These are phyloP conservation scores for Taiozyma sp. DNA, from an alignment of 1,139 yeast genomes.

Conservation along the genomic window DNA sequence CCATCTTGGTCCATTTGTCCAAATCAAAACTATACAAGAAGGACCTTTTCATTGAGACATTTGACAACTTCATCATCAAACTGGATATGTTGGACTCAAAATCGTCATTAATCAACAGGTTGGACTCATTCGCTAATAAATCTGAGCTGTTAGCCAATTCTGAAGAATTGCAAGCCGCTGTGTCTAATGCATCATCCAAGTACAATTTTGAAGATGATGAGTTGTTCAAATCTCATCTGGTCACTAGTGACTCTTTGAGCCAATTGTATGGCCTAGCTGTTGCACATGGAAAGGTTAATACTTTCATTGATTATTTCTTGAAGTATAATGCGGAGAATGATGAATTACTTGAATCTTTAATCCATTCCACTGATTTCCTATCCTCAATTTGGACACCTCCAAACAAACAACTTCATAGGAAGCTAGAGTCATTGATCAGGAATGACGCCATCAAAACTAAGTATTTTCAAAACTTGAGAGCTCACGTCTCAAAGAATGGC, in stretches of 20 bases:
- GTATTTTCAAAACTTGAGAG: conserved; percentile 17
- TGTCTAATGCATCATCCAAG: conserved; percentile 26
- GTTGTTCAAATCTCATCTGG: conserved; percentile 26
- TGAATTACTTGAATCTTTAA: conserved; percentile 14
- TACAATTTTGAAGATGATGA: conserved; percentile 25
- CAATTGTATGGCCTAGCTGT: conserved; percentile 27
- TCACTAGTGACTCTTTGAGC: conserved; percentile 28
- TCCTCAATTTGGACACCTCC: conserved; percentile 15
- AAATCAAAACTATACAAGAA: conserved; percentile 22
- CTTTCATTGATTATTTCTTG: conserved; percentile 26
- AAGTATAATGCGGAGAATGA: conserved; percentile 22
- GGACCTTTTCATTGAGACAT: conserved; percentile 21
- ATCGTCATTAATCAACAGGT: conserved; percentile 13
- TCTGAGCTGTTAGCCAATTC: conserved; percentile 20
- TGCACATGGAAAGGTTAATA: conserved; percentile 12
- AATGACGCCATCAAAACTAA: conserved; percentile 15
- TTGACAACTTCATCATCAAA: conserved; percentile 27
- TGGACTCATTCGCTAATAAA: conserved; percentile 20
- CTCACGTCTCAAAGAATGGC: conserved; percentile 8
- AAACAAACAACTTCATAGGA: conserved; percentile 10
- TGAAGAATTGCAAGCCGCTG: conserved; percentile 25
- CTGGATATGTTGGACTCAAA: conserved; percentile 18
- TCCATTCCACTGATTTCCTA: conserved; percentile 23
- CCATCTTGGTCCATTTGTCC: conserved; percentile 26
- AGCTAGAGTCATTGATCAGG: conserved; percentile 8